Evolutionary conservation across 1,284 basidiomycete genomes (phyloP), one percentile per base, ranked within the genome.

Genomic region (Moniliophthora roreri): DNA sequence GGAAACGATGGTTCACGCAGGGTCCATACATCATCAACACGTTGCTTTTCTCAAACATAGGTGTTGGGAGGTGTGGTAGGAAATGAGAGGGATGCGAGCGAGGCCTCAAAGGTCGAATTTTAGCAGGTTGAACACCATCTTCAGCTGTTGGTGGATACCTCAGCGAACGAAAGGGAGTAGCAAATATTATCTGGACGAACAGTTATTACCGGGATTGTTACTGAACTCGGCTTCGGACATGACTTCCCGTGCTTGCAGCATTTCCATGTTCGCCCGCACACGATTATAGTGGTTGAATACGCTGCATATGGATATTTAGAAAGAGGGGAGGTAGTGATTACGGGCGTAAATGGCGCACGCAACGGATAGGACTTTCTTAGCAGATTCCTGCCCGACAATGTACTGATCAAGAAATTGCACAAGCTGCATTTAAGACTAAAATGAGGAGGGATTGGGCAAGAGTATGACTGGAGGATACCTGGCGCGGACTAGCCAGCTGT

Each of bases 241-340:
- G n/a, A 68, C 63, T 51, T 76, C 66, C 24, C 77, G 75, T n/a
- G 75, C 70, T 52, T 77, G 77, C 36, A 73, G 60, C 24, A 77
- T 73, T 32, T 76, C 73, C 38, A 85, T 62, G 63, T 90, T 87
- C 50, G 85, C 83, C 35, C 82, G 78, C 20, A 89, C 79, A 42
- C 93, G 87, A 64, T 89, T 93, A 66, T 95, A 95, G 66, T 96
- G 93, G 62, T 95, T 96, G 76, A 88, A 96, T 2, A 95, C 91
- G 28, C 93, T 95, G 48, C 21, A n/a, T n/a, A 47, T 45, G 56
- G 40, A 60, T 49, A 45, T 55, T 21, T 36, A 38, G 23, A 16
- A 26, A 41, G 47, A 34, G 50, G 38, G 47, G 26, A 48, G 32
- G 47, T 51, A 24, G 51, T 35, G 41, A n/a, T n/a, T n/a, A n/a